A percentile compares a stretch with the other conserved stretches of the same genome.
Evolutionary conservation across 108 stramenopile genomes (phyloP).

Genomic region (Fragilariopsis cylindrus): DNA sequence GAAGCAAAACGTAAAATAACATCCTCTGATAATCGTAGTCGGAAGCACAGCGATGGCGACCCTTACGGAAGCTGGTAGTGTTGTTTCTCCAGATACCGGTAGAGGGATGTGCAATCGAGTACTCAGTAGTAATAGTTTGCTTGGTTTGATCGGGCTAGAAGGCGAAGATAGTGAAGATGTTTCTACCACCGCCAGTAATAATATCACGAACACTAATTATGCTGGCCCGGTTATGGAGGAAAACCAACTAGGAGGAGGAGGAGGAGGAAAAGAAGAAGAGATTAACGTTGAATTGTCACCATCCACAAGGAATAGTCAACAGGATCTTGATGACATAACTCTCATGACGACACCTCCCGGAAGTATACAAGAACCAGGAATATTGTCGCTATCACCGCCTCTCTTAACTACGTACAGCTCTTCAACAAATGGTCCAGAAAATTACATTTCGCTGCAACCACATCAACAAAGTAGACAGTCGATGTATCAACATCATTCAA

Average conservation of each 20-base stretch:
- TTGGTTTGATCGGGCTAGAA: conserved; percentile 8
- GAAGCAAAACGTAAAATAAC: too few species aligned
- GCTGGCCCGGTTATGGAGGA: neutral
- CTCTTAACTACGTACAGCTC: neutral
- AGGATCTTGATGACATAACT: neutral
- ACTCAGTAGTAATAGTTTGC: conserved; percentile 9
- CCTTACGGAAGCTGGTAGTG: too few species aligned
- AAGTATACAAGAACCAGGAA: conserved; percentile 1
- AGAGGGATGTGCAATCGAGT: neutral
- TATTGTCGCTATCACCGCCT: conserved; percentile 1
- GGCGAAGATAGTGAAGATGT: neutral
- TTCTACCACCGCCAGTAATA: neutral
- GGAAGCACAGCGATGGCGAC: too few species aligned
- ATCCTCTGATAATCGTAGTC: too few species aligned
- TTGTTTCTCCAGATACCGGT: too few species aligned
- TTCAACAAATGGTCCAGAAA: conserved; percentile 7
- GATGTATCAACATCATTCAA: neutral
- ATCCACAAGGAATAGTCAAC: neutral
- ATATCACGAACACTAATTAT: too few species aligned
- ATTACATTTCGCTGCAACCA: neutral
- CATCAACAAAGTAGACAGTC: neutral
- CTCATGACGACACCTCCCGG: conserved; percentile 6
- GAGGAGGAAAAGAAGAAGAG: neutral
- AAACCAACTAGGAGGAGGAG: too few species aligned
- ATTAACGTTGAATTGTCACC: conserved; percentile 5